A percentile compares a stretch with the other conserved stretches of the same genome.
These are phyloP conservation scores for Pichia sp. DNA, from an alignment of 1,139 yeast species.

Conservation along the genomic window DNA sequence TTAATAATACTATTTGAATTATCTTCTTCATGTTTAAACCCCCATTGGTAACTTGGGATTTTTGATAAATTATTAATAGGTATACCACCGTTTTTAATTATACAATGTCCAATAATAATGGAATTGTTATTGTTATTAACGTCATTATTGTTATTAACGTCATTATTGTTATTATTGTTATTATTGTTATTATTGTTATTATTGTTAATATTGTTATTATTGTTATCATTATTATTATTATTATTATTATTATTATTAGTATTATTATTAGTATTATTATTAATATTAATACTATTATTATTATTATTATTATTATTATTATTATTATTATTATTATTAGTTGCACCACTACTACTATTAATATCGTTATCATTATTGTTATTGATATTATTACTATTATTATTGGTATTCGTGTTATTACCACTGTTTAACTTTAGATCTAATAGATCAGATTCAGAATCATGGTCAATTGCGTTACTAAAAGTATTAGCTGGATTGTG, in stretches of 20 bases:
- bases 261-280: neutral
- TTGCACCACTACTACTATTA: too few species aligned
- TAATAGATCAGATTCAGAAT: neutral
- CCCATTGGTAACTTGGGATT: conserved; percentile 30
- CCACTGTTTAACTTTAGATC: neutral
- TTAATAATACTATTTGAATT: conserved; percentile 1
- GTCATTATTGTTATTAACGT: neutral
- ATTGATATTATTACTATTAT: too few species aligned
- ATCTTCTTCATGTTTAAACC: conserved; percentile 26
- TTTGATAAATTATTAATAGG: conserved; percentile 26
- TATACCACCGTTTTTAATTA: conserved; percentile 27
- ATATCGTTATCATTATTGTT: neutral
- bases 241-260: neutral
- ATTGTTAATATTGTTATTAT: neutral
- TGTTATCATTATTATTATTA: neutral
- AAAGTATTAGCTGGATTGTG: neutral
- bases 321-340: too few species aligned
- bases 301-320: neutral
- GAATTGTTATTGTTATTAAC: neutral
- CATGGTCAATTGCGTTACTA: neutral
- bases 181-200: neutral
- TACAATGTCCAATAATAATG: conserved; percentile 29
- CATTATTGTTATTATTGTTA: neutral
- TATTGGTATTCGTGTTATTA: neutral
- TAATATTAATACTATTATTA: neutral